phyloP scores from a whole-genome alignment of 345 rosid genomes.

The Syzygium grande region DNA sequence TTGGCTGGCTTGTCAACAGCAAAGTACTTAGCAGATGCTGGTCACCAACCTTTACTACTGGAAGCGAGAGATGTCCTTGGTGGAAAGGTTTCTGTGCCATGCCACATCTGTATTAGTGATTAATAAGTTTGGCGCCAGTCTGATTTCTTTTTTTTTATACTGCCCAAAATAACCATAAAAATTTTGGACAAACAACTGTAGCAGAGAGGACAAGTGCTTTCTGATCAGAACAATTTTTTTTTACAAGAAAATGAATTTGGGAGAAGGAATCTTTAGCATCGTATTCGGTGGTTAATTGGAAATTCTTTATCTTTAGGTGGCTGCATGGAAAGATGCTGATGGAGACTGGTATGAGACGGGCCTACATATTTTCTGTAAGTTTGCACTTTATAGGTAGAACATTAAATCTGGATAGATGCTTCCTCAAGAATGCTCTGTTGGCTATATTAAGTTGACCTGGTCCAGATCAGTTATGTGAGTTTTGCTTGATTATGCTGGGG shows the following conservation, averaged over 20 bases:
- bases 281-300: not conserved
- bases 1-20: slow-evolving; percentile 96
- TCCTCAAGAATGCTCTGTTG: not conserved
- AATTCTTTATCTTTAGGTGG: slow-evolving; percentile 38
- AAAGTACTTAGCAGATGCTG: slow-evolving; percentile 92
- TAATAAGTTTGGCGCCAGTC: not conserved
- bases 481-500: not conserved
- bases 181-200: not conserved
- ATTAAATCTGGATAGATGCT: not conserved
- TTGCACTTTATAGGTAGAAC: not conserved
- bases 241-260: not conserved
- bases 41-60: slow-evolving; percentile 71
- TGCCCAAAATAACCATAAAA: not conserved
- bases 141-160: not conserved
- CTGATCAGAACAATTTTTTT: not conserved
- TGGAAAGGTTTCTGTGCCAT: slow-evolving; percentile 62
- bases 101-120: not conserved
- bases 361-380: slow-evolving; percentile 93
- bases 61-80: slow-evolving; percentile 96
- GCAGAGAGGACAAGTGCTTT: not conserved
- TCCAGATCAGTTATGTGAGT: not conserved
- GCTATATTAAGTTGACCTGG: not conserved
- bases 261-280: not conserved
- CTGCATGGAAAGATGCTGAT: slow-evolving; percentile 93
- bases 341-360: slow-evolving; percentile 98